Conservation (phyloP, 2,329 filamentous ascomycete species). For the Fusarium keratoplasticum region DNA sequence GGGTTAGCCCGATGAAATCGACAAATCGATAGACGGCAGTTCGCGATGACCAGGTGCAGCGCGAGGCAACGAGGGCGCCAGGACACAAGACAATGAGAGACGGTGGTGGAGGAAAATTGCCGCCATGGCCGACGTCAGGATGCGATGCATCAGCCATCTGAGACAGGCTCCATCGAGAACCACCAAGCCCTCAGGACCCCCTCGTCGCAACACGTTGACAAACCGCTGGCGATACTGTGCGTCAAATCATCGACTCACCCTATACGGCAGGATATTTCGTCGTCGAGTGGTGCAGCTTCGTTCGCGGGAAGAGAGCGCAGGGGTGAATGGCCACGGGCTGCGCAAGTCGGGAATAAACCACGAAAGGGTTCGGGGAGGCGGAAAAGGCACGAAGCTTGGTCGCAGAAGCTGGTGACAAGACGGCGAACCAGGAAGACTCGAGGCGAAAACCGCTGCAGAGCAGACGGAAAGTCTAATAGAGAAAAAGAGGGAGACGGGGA, state of each 20-base stretch:
- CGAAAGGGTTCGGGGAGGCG: conserved; percentile 43
- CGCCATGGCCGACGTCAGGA: conserved; percentile 36
- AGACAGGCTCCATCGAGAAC: conserved; percentile 40
- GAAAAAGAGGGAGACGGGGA: conserved; percentile 22
- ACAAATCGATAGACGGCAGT: conserved; percentile 10
- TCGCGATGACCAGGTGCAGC: conserved; percentile 27
- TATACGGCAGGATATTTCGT: conserved; percentile 30
- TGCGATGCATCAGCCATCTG: conserved; percentile 41
- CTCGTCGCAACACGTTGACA: conserved; percentile 42
- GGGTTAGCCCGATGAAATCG: conserved; percentile 31
- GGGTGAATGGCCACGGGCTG: conserved; percentile 36
- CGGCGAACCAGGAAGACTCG: conserved; percentile 33
- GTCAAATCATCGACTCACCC: conserved; percentile 37
- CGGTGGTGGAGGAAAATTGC: conserved; percentile 36
- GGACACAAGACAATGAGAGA: conserved; percentile 20
- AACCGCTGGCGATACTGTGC: conserved; percentile 26
- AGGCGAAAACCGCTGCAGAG: conserved; percentile 38
- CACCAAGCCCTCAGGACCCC: conserved; percentile 29
- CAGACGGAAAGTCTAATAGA: conserved; percentile 37
- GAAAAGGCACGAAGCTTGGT: conserved; percentile 37
- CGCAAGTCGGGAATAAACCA: conserved; percentile 43
- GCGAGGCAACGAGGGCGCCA: conserved; percentile 25
- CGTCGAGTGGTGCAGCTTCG: conserved; percentile 33
- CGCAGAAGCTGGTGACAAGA: conserved; percentile 37
- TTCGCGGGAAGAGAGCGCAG: conserved; percentile 34